Evolutionary conservation across 139 green algal species (phyloP), one percentile per base, ranked within the genome.

Genomic region (Chlorella sp.): DNA sequence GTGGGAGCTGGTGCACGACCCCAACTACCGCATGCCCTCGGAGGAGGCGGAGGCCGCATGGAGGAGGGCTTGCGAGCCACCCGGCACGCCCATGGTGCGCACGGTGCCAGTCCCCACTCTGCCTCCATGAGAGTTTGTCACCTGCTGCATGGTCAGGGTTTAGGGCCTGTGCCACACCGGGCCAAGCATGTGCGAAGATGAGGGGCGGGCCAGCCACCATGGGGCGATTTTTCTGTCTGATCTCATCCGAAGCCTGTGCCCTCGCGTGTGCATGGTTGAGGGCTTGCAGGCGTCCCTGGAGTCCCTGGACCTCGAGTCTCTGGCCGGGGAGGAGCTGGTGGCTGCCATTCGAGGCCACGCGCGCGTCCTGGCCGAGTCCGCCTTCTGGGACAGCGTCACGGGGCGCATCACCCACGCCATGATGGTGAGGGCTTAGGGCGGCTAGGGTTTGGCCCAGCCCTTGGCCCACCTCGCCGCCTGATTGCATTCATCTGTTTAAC

Each of bases 1-100:
- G 31, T 93, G 88, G 87, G 83, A 92, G 60, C 83, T 94, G 51
- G 82, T 94, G 60, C 86, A 94, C 62, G 81, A 89, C 59, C 76
- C 84, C 3, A 24, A 49, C 23, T 91, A 73, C 36, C 73, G 79
- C 73, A 68, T 94, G 74, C 75, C 83, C 5, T 70, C 75, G 2
- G 65, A 35, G 4, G 87, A 92, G 5, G 72, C 81, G 22, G 89
- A 93, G 68, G 66, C 69, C 3, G 49, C 67, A 1, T 93, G 87
- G 87, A 30, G 22, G 22, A 70, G 81, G 2, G 77, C 81, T 0
- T 35, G 67, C 1, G 42, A 17, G 2, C 49, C 49, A 62, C 24
- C 73, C 2, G 67, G 36, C 5, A 51, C 64, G 30, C 35, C 65
- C 1, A 27, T 35, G 66, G 66, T 78, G 35, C 0, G 66, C 35